These are phyloP conservation scores for Royoungia palumana DNA, from an alignment of 768 basidiomycete genomes.

Conservation along the genomic window DNA sequence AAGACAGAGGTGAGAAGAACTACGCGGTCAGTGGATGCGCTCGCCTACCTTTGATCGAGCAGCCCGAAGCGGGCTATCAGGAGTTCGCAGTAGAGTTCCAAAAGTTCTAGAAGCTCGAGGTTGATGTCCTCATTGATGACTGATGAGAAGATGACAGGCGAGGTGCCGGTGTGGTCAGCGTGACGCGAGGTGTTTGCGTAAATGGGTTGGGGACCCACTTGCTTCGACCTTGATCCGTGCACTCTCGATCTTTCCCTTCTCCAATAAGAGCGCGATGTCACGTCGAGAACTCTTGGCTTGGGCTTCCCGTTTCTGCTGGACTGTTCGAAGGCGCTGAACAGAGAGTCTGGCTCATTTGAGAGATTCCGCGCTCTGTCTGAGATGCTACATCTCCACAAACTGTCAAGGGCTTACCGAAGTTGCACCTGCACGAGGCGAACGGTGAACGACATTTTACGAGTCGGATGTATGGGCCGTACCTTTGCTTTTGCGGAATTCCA, in stretches of 20 bases:
- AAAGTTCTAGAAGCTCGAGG: conserved; percentile 83
- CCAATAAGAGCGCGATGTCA: conserved; percentile 78
- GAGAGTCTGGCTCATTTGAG: conserved; percentile 55
- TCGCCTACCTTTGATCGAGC: conserved; percentile 78
- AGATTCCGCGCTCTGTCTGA: neutral
- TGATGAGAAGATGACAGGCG: conserved; percentile 23
- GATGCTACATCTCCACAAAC: neutral
- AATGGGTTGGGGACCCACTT: conserved; percentile 43
- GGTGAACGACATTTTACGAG: conserved; percentile 5
- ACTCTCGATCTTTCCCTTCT: conserved; percentile 78
- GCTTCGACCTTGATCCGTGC: conserved; percentile 84
- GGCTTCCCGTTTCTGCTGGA: conserved; percentile 92
- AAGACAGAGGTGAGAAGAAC: conserved; percentile 9
- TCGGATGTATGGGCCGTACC: conserved; percentile 27
- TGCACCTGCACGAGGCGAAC: conserved; percentile 37
- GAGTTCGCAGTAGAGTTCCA: conserved; percentile 95
- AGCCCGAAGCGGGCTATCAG: conserved; percentile 88
- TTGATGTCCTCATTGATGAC: conserved; percentile 86
- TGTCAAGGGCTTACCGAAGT: conserved; percentile 36
- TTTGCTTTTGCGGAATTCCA: conserved; percentile 67
- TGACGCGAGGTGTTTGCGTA: neutral
- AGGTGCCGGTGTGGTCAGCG: conserved; percentile 17
- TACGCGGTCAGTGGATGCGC: neutral
- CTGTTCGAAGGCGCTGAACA: conserved; percentile 77
- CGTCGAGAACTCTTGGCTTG: conserved; percentile 70